Percentiles rank a stretch among this genome's conserved stretches.
phyloP scores from a whole-genome alignment of 306 rosid genomes.

The Ceratonia siliqua region DNA sequence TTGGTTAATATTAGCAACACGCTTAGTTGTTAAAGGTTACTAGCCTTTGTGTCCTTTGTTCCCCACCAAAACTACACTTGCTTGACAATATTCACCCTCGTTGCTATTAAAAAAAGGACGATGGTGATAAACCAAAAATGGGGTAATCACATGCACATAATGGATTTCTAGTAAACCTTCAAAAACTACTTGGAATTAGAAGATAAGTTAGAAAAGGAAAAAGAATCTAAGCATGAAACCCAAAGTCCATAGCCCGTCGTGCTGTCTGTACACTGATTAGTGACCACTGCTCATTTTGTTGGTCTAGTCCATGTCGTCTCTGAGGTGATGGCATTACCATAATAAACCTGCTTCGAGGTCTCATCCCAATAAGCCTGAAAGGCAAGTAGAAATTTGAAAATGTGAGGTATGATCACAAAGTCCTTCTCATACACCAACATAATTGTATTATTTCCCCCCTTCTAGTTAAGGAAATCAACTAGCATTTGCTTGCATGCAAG shows the following conservation, averaged over 20 bases:
- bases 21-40: no score
- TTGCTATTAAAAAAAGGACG: neutral
- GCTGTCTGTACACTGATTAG: slow-evolving; percentile 3
- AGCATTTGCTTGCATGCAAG: neutral
- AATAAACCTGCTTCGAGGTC: slow-evolving; percentile 76
- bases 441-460: neutral
- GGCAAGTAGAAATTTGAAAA: neutral
- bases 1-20: neutral
- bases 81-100: neutral
- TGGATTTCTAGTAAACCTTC: neutral
- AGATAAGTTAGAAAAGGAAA: neutral
- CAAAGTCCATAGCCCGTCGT: neutral
- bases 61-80: neutral
- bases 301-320: slow-evolving; percentile 84
- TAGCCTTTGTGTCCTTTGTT: no score
- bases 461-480: neutral
- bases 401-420: neutral
- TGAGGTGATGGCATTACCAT: slow-evolving; percentile 66
- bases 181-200: neutral
- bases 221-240: neutral
- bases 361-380: slow-evolving; percentile 89
- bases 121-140: neutral
- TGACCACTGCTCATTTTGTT: slow-evolving; percentile 37
- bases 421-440: neutral
- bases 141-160: no score